phyloP scores from a whole-genome alignment of 2,329 filamentous ascomycete species.

The Fusarium sp. region DNA sequence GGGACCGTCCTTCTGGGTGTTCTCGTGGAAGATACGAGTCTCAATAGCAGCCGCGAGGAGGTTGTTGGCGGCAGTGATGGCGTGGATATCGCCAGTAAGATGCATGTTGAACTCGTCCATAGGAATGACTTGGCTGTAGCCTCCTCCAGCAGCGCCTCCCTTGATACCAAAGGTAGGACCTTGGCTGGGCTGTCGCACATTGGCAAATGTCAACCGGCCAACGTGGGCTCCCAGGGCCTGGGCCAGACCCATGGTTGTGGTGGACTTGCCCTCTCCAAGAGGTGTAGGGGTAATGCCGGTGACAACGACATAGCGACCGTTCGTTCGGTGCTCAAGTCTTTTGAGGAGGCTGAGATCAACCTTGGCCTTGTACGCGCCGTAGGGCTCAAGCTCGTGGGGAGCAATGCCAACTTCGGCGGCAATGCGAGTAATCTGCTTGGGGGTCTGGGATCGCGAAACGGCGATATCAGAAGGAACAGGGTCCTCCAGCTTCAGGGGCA shows the following conservation, averaged over 20 bases:
- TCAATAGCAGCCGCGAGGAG: conserved; percentile 95
- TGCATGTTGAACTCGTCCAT: conserved; percentile 99
- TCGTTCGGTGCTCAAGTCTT: conserved; percentile 84
- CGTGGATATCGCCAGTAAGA: conserved; percentile 96
- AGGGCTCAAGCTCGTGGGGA: conserved; percentile 90
- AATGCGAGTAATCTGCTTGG: conserved; percentile 89
- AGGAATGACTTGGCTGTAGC: conserved; percentile 98
- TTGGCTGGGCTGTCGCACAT: conserved; percentile 96
- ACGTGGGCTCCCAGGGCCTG: conserved; percentile 93
- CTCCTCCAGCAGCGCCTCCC: conserved; percentile 94
- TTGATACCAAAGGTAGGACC: conserved; percentile 99
- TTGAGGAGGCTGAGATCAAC: conserved; percentile 85
- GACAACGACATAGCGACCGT: conserved; percentile 92
- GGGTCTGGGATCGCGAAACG: conserved; percentile 86
- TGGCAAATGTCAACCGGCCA: conserved; percentile 90
- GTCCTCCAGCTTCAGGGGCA: conserved; percentile 81
- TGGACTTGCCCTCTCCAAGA: conserved; percentile 97
- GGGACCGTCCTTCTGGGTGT: conserved; percentile 89
- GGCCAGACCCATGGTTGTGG: conserved; percentile 93
- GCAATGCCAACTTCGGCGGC: conserved; percentile 90
- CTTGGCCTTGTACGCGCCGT: conserved; percentile 96
- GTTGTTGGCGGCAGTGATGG: conserved; percentile 97
- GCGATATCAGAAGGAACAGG: conserved; percentile 97
- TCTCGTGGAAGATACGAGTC: conserved; percentile 98
- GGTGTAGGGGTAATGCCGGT: conserved; percentile 97